phyloP scores from a whole-genome alignment of 2,329 filamentous ascomycete genomes.

The Chaetoscypha palmicola region DNA sequence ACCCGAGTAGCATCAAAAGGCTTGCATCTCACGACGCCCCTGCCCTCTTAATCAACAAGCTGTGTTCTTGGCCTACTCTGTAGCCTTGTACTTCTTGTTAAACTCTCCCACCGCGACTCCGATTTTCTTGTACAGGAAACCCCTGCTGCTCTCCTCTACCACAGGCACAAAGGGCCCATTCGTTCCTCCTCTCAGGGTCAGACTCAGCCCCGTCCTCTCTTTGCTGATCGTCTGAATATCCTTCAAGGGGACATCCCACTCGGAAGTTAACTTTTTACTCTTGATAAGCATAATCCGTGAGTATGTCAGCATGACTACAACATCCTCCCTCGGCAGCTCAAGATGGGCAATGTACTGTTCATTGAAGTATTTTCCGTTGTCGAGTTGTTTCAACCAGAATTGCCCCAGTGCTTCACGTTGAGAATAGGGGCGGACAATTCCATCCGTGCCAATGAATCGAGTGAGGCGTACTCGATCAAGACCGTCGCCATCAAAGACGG shows the following conservation, averaged over 20 bases:
- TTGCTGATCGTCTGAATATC: conserved; percentile 97
- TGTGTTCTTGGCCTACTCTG: conserved; percentile 21
- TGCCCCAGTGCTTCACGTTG: conserved; percentile 93
- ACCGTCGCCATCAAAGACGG: conserved; percentile 91
- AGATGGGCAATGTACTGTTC: conserved; percentile 96
- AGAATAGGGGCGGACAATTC: conserved; percentile 88
- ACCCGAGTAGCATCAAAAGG: no score
- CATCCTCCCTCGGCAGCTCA: conserved; percentile 81
- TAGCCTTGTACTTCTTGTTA: conserved; percentile 47
- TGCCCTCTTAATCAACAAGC: no score
- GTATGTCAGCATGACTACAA: conserved; percentile 85
- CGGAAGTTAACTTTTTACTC: conserved; percentile 74
- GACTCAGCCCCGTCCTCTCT: conserved; percentile 87
- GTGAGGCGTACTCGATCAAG: conserved; percentile 91
- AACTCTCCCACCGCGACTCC: conserved; percentile 61
- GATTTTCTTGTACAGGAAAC: conserved; percentile 59
- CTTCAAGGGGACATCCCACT: conserved; percentile 95
- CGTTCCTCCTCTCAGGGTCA: conserved; percentile 79
- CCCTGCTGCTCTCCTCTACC: conserved; percentile 69
- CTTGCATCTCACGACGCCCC: no score
- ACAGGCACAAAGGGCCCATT: conserved; percentile 95
- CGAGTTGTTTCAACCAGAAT: conserved; percentile 97
- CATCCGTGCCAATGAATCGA: conserved; percentile 85
- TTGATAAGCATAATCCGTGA: conserved; percentile 83
- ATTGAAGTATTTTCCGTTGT: conserved; percentile 96